A percentile compares a stretch with the other conserved stretches of the same genome.
These are phyloP conservation scores for Microbotryum silenes-acaulis DNA, from an alignment of 1,284 basidiomycete genomes.

Conservation along the genomic window DNA sequence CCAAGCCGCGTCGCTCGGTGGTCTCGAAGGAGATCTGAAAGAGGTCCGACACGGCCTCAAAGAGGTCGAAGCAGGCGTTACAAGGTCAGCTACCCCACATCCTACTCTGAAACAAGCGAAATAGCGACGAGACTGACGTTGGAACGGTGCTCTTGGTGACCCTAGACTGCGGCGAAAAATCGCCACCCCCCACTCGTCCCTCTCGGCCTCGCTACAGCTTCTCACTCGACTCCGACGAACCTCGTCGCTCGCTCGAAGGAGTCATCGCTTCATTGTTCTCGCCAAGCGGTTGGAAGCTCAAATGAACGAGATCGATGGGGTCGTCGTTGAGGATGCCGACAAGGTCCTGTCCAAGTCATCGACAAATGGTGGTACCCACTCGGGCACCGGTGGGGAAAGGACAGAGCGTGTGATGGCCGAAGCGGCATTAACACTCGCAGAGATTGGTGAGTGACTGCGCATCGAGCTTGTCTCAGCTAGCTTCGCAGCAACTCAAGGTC, in stretches of 20 bases:
- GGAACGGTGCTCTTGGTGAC: background rate
- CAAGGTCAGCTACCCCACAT: slow-evolving; percentile 24
- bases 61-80: slow-evolving; percentile 33
- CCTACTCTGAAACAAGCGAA: background rate
- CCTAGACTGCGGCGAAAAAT: slow-evolving; percentile 72
- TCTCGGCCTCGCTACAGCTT: slow-evolving; percentile 60
- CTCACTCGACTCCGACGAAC: slow-evolving; percentile 70
- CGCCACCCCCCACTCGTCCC: slow-evolving; percentile 64
- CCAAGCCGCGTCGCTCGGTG: slow-evolving; percentile 54
- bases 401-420: slow-evolving; percentile 71
- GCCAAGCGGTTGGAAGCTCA: slow-evolving; percentile 65
- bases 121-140: background rate
- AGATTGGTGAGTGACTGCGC: slow-evolving; percentile 57
- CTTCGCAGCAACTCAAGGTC: background rate
- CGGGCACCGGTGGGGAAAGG: slow-evolving; percentile 54
- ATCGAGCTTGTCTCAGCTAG: background rate
- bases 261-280: slow-evolving; percentile 71
- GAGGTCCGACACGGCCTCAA: slow-evolving; percentile 39
- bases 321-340: slow-evolving; percentile 4
- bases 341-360: background rate
- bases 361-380: background rate
- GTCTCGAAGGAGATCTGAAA: slow-evolving; percentile 54
- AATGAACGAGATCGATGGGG: slow-evolving; percentile 31
- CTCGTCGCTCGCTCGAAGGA: slow-evolving; percentile 70
- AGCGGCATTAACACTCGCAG: slow-evolving; percentile 80